phyloP scores from a whole-genome alignment of 2,329 filamentous ascomycete species.

The Thielaviopsis ethacetica region DNA sequence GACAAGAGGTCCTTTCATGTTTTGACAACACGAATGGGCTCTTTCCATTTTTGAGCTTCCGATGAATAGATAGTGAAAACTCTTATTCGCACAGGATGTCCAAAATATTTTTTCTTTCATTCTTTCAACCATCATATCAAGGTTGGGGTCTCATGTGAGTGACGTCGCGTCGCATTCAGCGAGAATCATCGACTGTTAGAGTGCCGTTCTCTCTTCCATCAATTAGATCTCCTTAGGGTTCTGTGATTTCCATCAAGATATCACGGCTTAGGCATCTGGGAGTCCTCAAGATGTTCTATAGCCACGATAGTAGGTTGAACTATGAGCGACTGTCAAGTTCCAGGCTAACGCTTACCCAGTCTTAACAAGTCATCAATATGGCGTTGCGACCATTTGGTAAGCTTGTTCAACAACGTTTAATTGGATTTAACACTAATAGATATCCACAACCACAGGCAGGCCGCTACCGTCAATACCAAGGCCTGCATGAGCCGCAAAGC shows the following conservation, averaged over 20 bases:
- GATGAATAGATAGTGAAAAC: neutral
- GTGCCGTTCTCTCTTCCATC: neutral
- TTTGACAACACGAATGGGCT: neutral
- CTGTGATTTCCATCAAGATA: neutral
- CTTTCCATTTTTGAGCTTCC: neutral
- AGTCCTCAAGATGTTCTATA: constrained; percentile 64
- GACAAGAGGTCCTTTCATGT: neutral
- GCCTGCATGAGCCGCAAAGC: constrained; percentile 69
- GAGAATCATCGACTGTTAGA: neutral
- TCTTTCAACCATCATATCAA: too few relatives aligned
- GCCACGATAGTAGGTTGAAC: constrained; percentile 61
- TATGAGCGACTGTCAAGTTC: neutral
- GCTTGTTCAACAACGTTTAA: constrained; percentile 14
- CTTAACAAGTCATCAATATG: constrained; percentile 72
- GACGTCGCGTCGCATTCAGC: neutral
- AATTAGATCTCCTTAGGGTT: neutral
- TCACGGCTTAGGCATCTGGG: neutral
- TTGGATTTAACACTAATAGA: constrained; percentile 6
- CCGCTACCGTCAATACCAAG: constrained; percentile 69
- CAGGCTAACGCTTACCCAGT: constrained; percentile 31
- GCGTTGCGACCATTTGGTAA: constrained; percentile 88
- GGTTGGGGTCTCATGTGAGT: neutral
- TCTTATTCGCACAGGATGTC: neutral
- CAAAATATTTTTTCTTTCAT: neutral
- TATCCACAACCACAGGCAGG: constrained; percentile 44